Conservation (phyloP, 2,329 filamentous ascomycete species). For the Blastomyces emzantsi region DNA sequence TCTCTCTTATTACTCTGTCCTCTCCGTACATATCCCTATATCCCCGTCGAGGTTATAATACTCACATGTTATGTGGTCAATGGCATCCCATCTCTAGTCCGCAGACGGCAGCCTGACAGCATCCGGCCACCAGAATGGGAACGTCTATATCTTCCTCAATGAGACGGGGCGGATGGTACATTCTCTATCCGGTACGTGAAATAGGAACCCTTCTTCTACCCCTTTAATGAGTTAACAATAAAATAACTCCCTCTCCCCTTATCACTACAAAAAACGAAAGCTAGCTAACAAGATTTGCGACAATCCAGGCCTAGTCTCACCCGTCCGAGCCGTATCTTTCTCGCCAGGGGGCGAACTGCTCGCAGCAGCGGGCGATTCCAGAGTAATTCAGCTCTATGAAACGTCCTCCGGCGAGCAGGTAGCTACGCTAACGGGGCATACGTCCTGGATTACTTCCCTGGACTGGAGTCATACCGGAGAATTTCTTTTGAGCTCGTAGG, state of each 20-base stretch:
- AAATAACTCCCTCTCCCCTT: not conserved
- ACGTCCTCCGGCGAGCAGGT: constrained; percentile 88
- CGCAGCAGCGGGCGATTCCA: constrained; percentile 81
- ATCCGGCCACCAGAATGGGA: constrained; percentile 85
- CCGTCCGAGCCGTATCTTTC: constrained; percentile 77
- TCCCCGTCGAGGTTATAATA: not conserved
- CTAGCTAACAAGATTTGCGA: constrained; percentile 21
- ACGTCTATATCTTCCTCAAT: constrained; percentile 92
- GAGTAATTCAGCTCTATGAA: constrained; percentile 85
- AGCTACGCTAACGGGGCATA: constrained; percentile 68
- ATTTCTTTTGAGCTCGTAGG: constrained; percentile 70
- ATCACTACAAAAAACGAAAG: not conserved
- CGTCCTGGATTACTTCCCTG: constrained; percentile 79
- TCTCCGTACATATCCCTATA: not conserved
- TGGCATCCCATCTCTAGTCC: constrained; percentile 36
- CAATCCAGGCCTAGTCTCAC: constrained; percentile 64
- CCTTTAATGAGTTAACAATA: constrained; percentile 18
- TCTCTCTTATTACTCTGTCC: not conserved
- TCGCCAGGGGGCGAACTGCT: constrained; percentile 76
- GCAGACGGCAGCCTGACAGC: constrained; percentile 76
- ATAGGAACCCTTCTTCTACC: too few species aligned
- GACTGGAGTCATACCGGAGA: constrained; percentile 94
- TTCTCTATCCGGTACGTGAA: constrained; percentile 60
- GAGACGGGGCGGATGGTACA: constrained; percentile 76
- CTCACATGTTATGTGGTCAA: constrained; percentile 11